phyloP scores from a whole-genome alignment of 768 basidiomycete genomes.

The Leccinum sublutescens region DNA sequence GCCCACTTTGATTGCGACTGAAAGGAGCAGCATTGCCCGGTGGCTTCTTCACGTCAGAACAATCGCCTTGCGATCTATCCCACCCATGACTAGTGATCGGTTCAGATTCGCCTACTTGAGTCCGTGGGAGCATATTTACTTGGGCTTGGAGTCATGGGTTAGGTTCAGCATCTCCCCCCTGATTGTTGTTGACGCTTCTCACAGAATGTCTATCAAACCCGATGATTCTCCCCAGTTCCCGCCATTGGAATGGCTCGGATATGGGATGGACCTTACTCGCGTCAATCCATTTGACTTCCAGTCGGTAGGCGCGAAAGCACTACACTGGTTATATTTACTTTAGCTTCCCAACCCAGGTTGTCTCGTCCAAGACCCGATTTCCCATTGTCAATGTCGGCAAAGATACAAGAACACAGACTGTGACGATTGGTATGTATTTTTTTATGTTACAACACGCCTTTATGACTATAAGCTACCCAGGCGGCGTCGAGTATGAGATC shows the following conservation, averaged over 20 bases:
- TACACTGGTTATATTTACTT: neutral
- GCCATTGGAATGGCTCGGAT: conserved; percentile 7
- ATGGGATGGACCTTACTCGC: conserved; percentile 3
- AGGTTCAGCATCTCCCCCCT: neutral
- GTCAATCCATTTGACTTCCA: neutral
- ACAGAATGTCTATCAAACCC: neutral
- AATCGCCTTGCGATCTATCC: neutral
- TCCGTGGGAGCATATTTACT: neutral
- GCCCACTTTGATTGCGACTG: neutral
- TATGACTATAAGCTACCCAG: neutral
- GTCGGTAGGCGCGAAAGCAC: neutral
- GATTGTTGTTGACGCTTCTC: neutral
- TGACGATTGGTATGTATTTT: conserved; percentile 1
- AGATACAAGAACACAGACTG: neutral
- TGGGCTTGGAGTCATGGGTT: neutral
- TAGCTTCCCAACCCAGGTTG: neutral
- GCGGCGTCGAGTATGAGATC: conserved; percentile 4
- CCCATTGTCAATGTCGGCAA: conserved; percentile 3
- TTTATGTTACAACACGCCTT: neutral
- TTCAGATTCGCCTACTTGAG: neutral
- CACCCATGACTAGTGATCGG: neutral
- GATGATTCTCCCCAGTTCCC: neutral
- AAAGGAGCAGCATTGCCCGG: neutral
- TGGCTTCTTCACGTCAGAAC: neutral
- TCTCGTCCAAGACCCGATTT: neutral